Percentiles rank a stretch among this genome's conserved stretches.
These are phyloP conservation scores for Hydnum rufescens DNA, from an alignment of 768 basidiomycete genomes.

Conservation along the genomic window DNA sequence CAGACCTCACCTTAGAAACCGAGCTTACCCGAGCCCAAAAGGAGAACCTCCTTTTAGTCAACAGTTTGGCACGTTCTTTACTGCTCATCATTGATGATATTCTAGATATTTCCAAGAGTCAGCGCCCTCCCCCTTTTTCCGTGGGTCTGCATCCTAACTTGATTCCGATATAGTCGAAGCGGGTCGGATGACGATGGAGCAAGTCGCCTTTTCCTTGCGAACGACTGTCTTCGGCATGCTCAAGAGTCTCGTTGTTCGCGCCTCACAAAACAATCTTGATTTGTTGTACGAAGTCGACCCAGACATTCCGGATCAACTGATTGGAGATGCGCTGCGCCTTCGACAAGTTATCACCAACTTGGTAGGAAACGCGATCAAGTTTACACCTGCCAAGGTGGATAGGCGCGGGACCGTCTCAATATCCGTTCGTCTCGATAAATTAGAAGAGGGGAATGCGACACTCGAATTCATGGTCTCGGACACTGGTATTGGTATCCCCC, in stretches of 20 bases:
- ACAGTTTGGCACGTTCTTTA: constrained; percentile 80
- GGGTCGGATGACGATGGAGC: constrained; percentile 99
- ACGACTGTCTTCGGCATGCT: constrained; percentile 93
- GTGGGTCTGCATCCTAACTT: constrained; percentile 10
- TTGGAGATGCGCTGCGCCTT: constrained; percentile 86
- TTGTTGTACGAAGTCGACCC: constrained; percentile 92
- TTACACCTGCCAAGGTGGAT: constrained; percentile 63
- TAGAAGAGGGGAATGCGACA: constrained; percentile 69
- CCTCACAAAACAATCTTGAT: constrained; percentile 89
- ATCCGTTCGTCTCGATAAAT: constrained; percentile 42
- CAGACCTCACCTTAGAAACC: constrained; percentile 88
- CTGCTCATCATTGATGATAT: constrained; percentile 98
- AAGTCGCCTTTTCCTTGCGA: constrained; percentile 94
- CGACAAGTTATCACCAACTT: constrained; percentile 92
- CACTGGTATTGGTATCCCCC: constrained; percentile 96
- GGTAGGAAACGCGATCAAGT: constrained; percentile 93
- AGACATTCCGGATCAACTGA: constrained; percentile 88
- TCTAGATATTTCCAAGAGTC: constrained; percentile 98
- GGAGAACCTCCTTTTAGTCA: constrained; percentile 88
- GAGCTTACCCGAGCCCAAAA: constrained; percentile 87
- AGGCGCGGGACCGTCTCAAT: constrained; percentile 80
- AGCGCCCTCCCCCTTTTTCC: constrained; percentile 17
- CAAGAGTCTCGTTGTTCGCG: constrained; percentile 94
- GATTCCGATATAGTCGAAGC: constrained; percentile 59
- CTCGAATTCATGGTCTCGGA: constrained; percentile 96